A percentile compares a stretch with the other conserved stretches of the same genome.
Evolutionary conservation across 2,329 filamentous ascomycete species (phyloP).

Genomic region (Phoma sp.): DNA sequence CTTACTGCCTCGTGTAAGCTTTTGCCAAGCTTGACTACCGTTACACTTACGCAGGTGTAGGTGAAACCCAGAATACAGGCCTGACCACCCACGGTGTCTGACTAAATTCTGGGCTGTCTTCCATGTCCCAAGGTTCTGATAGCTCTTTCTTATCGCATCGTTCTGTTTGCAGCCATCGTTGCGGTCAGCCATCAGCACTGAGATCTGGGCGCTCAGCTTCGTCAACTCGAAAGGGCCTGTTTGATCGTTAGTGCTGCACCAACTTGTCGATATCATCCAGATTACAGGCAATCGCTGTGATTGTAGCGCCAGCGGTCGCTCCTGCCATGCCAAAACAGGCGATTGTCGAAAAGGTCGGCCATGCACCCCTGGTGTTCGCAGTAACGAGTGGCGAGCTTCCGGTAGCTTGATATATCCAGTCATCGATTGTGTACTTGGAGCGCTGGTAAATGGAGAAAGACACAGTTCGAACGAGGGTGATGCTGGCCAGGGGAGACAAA

Average conservation of each 20-base stretch:
- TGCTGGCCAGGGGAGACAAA: conserved; percentile 78
- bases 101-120: conserved; percentile 79
- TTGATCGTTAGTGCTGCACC: conserved; percentile 17
- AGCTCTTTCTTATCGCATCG: conserved; percentile 59
- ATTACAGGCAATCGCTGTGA: conserved; percentile 77
- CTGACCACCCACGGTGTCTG: conserved; percentile 72
- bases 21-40: background rate
- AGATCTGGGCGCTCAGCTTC: conserved; percentile 87
- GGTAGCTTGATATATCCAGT: conserved; percentile 69
- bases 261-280: background rate
- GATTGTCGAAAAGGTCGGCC: conserved; percentile 75
- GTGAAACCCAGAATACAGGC: conserved; percentile 81
- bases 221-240: conserved; percentile 83
- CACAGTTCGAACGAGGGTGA: conserved; percentile 77
- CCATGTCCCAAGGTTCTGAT: conserved; percentile 78
- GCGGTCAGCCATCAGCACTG: conserved; percentile 73
- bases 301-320: conserved; percentile 78
- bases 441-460: conserved; percentile 82
- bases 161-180: conserved; percentile 54
- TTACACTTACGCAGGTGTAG: conserved; percentile 72
- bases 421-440: conserved; percentile 75
- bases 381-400: conserved; percentile 75
- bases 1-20: conserved; percentile 63
- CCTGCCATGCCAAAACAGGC: conserved; percentile 79
- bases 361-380: conserved; percentile 72